Conservation (phyloP, 345 rosid genomes). For the Psidium guajava region DNA sequence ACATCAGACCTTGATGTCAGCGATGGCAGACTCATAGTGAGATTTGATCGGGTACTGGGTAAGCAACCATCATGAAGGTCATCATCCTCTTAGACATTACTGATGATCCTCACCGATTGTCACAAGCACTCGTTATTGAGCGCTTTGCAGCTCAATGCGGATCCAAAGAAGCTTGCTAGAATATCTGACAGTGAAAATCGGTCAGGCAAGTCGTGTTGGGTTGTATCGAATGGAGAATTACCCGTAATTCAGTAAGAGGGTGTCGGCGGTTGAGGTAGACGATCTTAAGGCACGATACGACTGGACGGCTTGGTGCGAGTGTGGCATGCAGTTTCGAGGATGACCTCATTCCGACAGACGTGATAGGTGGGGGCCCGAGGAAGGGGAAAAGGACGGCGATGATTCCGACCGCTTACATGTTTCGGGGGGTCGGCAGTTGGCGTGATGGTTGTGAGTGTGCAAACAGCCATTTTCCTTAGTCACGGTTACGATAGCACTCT, state of each 20-base stretch:
- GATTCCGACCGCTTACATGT: neutral
- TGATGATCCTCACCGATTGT: neutral
- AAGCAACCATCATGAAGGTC: neutral
- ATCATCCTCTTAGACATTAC: neutral
- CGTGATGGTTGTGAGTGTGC: neutral
- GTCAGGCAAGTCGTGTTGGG: neutral
- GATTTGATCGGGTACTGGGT: neutral
- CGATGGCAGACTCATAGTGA: neutral
- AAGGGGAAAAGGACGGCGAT: neutral
- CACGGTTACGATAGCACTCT: neutral
- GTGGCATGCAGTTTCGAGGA: neutral
- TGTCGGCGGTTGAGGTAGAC: neutral
- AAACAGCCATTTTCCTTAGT: neutral
- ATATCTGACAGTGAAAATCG: neutral
- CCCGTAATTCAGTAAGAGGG: neutral
- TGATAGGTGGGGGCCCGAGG: neutral
- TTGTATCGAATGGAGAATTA: neutral
- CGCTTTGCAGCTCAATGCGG: neutral
- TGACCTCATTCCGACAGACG: neutral
- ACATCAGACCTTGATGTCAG: neutral
- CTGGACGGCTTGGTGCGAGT: neutral
- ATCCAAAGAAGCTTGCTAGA: neutral
- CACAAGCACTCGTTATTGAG: neutral
- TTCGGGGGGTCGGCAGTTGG: neutral
- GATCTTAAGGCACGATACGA: neutral